Conservation (phyloP, 345 rosid species). For the Cardiospermum halicacabum region DNA sequence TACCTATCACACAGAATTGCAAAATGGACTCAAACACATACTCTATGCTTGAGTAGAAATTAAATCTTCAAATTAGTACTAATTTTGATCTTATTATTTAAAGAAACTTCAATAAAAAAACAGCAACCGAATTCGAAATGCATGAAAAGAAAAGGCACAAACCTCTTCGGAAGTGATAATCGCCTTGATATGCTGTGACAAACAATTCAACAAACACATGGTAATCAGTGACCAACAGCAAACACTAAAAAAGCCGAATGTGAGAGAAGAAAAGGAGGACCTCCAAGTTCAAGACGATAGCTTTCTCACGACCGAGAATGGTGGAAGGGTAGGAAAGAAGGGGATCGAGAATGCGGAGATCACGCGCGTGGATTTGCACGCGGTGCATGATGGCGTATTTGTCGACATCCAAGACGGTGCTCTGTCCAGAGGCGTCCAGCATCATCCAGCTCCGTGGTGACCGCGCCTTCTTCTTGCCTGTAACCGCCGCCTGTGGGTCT, state of each 20-base stretch:
- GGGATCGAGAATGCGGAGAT: constrained; percentile 92
- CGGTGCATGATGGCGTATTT: constrained; percentile 92
- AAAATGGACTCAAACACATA: not conserved
- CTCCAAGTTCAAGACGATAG: constrained; percentile 94
- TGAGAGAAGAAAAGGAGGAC: constrained; percentile 14
- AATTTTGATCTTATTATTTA: not conserved
- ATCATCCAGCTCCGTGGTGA: constrained; percentile 67
- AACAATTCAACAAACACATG: not conserved
- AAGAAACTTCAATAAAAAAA: not conserved
- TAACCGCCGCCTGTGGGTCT: constrained; percentile 47
- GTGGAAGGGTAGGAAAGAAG: constrained; percentile 88
- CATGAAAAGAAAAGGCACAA: constrained; percentile 18
- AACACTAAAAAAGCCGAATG: not conserved
- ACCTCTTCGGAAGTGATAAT: constrained; percentile 95
- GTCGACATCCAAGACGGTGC: constrained; percentile 56
- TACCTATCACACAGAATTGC: constrained; percentile 37
- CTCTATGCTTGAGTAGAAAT: not conserved
- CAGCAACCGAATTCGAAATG: not conserved
- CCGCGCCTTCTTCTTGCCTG: constrained; percentile 60
- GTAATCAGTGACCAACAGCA: not conserved
- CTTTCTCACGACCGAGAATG: constrained; percentile 95
- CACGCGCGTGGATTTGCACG: constrained; percentile 96
- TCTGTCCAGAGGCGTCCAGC: constrained; percentile 48
- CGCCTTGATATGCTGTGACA: constrained; percentile 96
- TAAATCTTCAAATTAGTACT: not conserved